Evolutionary conservation across 2,329 filamentous ascomycete genomes (phyloP).

Genomic region (Metarhizium brunneum): DNA sequence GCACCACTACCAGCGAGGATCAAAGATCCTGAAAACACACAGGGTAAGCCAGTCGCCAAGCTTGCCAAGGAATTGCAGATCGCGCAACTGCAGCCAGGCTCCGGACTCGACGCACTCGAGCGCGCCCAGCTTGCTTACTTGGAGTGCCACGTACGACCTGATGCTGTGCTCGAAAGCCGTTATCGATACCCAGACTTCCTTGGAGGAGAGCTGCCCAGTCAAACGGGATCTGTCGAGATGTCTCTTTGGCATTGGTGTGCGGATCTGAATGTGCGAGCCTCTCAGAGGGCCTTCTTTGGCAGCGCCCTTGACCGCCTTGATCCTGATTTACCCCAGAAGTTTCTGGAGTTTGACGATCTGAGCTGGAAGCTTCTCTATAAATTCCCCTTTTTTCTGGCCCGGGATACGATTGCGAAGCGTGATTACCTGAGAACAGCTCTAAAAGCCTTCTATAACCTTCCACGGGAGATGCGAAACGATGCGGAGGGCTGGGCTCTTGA

Average conservation of each 20-base stretch:
- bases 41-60: not conserved
- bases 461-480: not conserved
- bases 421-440: not conserved
- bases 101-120: too few species aligned
- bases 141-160: too few species aligned
- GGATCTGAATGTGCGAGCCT: too few species aligned
- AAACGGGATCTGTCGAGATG: constrained; percentile 3
- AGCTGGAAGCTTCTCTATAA: constrained; percentile 19
- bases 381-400: constrained; percentile 13
- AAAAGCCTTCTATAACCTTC: too few species aligned
- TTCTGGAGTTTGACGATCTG: constrained; percentile 15
- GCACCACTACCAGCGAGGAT: not conserved
- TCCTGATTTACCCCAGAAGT: constrained; percentile 7
- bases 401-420: constrained; percentile 10
- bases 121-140: too few species aligned
- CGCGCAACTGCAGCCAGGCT: too few species aligned
- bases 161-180: too few species aligned
- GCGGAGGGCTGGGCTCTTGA: not conserved
- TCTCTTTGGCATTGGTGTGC: not conserved
- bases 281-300: too few species aligned
- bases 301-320: constrained; percentile 9
- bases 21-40: not conserved
- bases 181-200: too few species aligned
- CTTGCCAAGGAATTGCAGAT: not conserved
- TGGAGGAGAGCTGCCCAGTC: constrained; percentile 7